These are phyloP conservation scores for Lentinus tigrinus DNA, from an alignment of 768 basidiomycete genomes.

Conservation along the genomic window DNA sequence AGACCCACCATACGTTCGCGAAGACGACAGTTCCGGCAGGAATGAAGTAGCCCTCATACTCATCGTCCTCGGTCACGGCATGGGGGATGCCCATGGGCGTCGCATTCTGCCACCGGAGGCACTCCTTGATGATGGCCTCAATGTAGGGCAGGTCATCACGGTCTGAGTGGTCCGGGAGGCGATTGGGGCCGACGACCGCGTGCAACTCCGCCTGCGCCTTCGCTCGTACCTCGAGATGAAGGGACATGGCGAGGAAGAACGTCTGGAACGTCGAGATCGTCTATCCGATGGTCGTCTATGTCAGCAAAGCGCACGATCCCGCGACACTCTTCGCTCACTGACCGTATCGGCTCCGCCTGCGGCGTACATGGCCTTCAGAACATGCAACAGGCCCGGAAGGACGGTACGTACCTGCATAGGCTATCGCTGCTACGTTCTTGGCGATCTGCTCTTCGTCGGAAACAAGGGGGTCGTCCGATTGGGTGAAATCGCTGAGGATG, in stretches of 20 bases:
- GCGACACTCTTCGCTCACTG: not conserved
- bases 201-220: slow-evolving; percentile 30
- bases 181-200: slow-evolving; percentile 21
- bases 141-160: slow-evolving; percentile 26
- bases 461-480: not conserved
- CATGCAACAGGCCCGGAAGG: not conserved
- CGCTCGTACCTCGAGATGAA: slow-evolving; percentile 25
- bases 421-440: slow-evolving; percentile 15
- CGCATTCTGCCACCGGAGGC: slow-evolving; percentile 31
- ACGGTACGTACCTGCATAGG: slow-evolving; percentile 17
- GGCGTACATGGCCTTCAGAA: not conserved
- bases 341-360: slow-evolving; percentile 24
- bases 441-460: slow-evolving; percentile 10
- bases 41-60: slow-evolving; percentile 19
- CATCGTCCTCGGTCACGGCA: slow-evolving; percentile 11
- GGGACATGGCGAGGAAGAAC: slow-evolving; percentile 28
- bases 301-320: too few species aligned
- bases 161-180: slow-evolving; percentile 26
- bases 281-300: slow-evolving; percentile 4
- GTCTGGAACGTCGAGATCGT: slow-evolving; percentile 21
- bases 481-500: not conserved
- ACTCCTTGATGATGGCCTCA: slow-evolving; percentile 31
- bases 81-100: slow-evolving; percentile 23
- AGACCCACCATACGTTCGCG: slow-evolving; percentile 15
- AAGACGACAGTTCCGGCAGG: slow-evolving; percentile 16